Conservation (phyloP, 2,329 filamentous ascomycete genomes). For the Zalaria obscura region DNA sequence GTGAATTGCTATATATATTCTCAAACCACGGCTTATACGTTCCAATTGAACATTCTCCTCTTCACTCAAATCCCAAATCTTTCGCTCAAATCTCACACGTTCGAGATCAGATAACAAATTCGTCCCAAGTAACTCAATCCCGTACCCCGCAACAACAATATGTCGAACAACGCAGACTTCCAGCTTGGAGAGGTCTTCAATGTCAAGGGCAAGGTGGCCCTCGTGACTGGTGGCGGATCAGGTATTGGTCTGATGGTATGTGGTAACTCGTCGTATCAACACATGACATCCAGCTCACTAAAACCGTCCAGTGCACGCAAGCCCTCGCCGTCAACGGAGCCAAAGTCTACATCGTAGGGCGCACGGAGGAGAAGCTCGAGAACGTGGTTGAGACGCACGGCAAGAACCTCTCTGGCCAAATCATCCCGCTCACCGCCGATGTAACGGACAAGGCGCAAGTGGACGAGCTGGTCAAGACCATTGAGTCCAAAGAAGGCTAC, state of each 20-base stretch:
- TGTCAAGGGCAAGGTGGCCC: conserved; percentile 23
- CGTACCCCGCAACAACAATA: not conserved
- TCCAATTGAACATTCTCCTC: no score
- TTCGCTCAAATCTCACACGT: no score
- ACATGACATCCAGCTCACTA: conserved; percentile 11
- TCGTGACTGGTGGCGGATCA: conserved; percentile 32
- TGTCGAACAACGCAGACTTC: conserved; percentile 17
- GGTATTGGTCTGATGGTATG: conserved; percentile 31
- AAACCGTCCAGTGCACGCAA: conserved; percentile 21
- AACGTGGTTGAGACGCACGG: conserved; percentile 27
- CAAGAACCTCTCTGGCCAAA: conserved; percentile 29
- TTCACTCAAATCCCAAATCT: no score
- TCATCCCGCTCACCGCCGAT: conserved; percentile 31
- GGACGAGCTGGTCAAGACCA: conserved; percentile 25
- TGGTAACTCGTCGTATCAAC: not conserved
- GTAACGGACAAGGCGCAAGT: conserved; percentile 30
- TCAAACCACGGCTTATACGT: no score
- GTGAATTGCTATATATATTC: no score
- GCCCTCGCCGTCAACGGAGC: conserved; percentile 15
- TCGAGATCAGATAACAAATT: no score
- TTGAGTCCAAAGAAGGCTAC: conserved; percentile 28
- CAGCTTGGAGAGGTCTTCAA: conserved; percentile 20
- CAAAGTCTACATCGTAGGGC: conserved; percentile 35
- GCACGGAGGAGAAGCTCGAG: conserved; percentile 33
- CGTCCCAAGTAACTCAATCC: no score